Base-by-base conservation (phyloP, 2,329 filamentous ascomycete species). In the Cytospora piceicola region DNA sequence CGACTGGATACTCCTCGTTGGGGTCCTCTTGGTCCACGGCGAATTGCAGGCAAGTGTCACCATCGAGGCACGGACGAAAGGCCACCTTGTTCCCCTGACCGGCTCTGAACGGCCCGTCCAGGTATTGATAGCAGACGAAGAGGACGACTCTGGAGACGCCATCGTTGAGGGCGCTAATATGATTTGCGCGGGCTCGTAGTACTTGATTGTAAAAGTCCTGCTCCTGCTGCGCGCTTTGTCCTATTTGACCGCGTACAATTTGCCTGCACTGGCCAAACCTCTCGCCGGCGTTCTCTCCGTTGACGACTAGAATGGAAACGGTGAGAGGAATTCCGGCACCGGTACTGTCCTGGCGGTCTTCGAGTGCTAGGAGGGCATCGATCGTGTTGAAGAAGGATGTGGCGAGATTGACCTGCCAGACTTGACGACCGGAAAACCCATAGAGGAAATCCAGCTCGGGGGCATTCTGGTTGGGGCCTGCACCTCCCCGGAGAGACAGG, bases 301-400 rank as follows among this genome's bases (percentile, higher is more conserved):
- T 24, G 22, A 7, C 11, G 9, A 24, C n/a, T n/a, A 62, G 12
- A 36, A 62, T 22, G 32, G 20, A 52, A 1, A 62, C 52, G 6
- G 52, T 32, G 36, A 62, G 42, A 12, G 39, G n/a, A 5, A 34
- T 22, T n/a, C 46, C 46, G 14, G 5, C 15, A 11, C 46, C 46
- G 4, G n/a, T 22, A 12, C 46, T 49, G 46, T 34, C 29, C 24
- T 2, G 27, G 27, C 66, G 62, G 15, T 51, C 27, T 15, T 29
- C 12, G 2, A 67, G 62, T 12, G 15, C 30, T 3, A 67, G 59
- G 5, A 54, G 34, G 15, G 49, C 34, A 22, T 67, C 66, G 24
- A 67, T 59, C 24, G 63, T 63, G 27, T 29, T 27, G 27, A 65
- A 67, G 32, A 67, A 63, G 3, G 46, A 59, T 14, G 17, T 52